Conservation (phyloP, 345 rosid genomes). For the Brassica nigra region DNA sequence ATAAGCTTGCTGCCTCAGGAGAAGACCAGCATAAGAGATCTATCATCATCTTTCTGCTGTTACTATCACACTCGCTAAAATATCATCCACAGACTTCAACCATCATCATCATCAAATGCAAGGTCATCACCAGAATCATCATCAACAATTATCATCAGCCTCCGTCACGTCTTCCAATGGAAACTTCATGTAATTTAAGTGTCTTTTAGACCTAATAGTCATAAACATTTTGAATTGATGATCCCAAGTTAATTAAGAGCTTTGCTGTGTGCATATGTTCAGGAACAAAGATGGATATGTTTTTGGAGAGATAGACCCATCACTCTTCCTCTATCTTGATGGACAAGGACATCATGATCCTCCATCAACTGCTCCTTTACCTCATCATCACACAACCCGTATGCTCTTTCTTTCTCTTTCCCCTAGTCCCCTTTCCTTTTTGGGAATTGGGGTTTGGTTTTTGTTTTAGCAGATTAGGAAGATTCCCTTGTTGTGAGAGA, state of each 20-base stretch:
- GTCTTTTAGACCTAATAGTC: background rate
- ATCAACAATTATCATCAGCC: constrained; percentile 46
- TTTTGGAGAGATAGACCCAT: constrained; percentile 93
- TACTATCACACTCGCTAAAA: constrained; percentile 32
- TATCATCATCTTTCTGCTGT: constrained; percentile 46
- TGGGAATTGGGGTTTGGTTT: constrained; percentile 30
- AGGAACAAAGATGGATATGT: constrained; percentile 61
- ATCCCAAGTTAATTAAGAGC: background rate
- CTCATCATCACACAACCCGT: constrained; percentile 76
- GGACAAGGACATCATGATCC: constrained; percentile 68
- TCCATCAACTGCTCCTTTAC: constrained; percentile 44
- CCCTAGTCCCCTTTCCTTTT: constrained; percentile 13
- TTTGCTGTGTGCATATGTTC: background rate
- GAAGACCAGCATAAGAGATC: constrained; percentile 32
- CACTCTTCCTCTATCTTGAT: constrained; percentile 89
- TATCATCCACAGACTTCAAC: too few species aligned
- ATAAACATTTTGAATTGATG: constrained; percentile 2
- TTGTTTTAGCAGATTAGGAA: constrained; percentile 32
- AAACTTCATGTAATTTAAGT: constrained; percentile 64
- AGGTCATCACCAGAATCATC: constrained; percentile 48
- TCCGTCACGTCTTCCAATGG: constrained; percentile 48
- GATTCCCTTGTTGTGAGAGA: constrained; percentile 26
- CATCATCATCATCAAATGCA: constrained; percentile 31
- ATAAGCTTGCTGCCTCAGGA: constrained; percentile 22
- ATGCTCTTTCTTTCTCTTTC: constrained; percentile 36